Evolutionary conservation across 2,329 filamentous ascomycete species (phyloP), one percentile per base, ranked within the genome.

Genomic region (Nannizzia gypsea): DNA sequence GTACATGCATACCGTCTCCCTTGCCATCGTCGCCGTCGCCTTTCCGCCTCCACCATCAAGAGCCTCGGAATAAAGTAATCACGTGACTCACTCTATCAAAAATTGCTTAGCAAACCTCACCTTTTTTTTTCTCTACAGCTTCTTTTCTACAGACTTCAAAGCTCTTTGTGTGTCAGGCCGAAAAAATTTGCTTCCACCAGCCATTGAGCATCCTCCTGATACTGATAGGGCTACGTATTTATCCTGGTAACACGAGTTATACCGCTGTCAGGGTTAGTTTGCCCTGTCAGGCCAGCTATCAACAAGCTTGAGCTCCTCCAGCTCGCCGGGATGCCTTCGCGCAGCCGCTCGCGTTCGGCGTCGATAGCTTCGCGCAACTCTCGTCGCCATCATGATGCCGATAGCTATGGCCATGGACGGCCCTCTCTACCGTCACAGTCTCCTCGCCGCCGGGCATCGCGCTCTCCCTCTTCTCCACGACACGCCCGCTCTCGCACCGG

Each of bases 381-480:
- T 46, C 56, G 6, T 22, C 54, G 31, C 22, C 31, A 13, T 36
- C 54, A 26, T 17, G 54, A 8, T 40, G 9, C 24, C n/a, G 56
- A 46, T 44, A 46, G 6, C 38, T 22, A 42, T 31, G 8, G 6
- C 31, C 11, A 38, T 22, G 22, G 61, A 42, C 50, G 50, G 6
- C 38, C 56, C 28, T 40, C 36, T 34, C 38, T 6, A n/a, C 44
- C 13, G 54, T 38, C 36, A 56, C 38, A 56, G 26, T 65, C 63
- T 57, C 69, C 70, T 22, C 62, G 59, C 55, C 61, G 60, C 15
- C 65, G 65, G 54, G 66, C 66, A 54, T 66, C 65, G 20, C 68
- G 66, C 31, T 72, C 72, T 59, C 67, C 68, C 48, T 63, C 64
- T 58, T 63, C 64, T 58, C n/a, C 42, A 15, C 46, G 20, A 22